Base-by-base conservation (phyloP, 352 stramenopile genomes). In the Phytopythium aichiense region DNA sequence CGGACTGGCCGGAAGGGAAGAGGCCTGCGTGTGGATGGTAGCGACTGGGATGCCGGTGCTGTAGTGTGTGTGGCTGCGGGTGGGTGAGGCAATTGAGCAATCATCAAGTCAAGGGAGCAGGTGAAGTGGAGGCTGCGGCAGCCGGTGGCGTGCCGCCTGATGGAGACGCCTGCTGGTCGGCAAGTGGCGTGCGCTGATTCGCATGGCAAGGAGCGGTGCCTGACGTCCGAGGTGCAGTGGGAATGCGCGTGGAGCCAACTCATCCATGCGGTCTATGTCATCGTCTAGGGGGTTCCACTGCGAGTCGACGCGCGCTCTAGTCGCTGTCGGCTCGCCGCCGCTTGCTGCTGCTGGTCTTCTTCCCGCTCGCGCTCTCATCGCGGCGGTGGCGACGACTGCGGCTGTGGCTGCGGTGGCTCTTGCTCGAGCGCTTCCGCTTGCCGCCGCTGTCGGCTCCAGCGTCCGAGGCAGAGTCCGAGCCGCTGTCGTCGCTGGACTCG, bases 361-460 rank as follows among this genome's bases (percentile, higher is more conserved):
- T 55, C n/a, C 46, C 22, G 45, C n/a, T 51, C n/a, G 22, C 4
- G 8, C 11, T 13, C 45, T 51, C 45, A 0, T 33, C 22, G 46
- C 23, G 46, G 46, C 46, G 22, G 50, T 7, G 28, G 30, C 38
- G 50, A 15, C 31, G 50, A 1, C 45, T 28, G 1, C n/a, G 18
- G 30, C 50, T 38, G 33, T 12, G 15, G 18, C 48, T 54, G 48
- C 48, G 22, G 12, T 42, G 50, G 31, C 30, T 56, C 30, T 42
- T 56, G 50, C 50, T 56, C 15, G 28, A 42, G 28, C 74, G 79
- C 74, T 87, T 90, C 54, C 60, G 50, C 56, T 66, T 77, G 58
- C 71, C 73, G 51, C 67, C 73, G 42, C 66, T 65, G n/a, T 50
- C 43, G 1, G 15, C 46, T 52, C 46, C 46, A 8, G 46, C 30